A percentile compares a stretch with the other conserved stretches of the same genome.
Evolutionary conservation across 257 asterid species (phyloP).

Genomic region (Lantana camara): DNA sequence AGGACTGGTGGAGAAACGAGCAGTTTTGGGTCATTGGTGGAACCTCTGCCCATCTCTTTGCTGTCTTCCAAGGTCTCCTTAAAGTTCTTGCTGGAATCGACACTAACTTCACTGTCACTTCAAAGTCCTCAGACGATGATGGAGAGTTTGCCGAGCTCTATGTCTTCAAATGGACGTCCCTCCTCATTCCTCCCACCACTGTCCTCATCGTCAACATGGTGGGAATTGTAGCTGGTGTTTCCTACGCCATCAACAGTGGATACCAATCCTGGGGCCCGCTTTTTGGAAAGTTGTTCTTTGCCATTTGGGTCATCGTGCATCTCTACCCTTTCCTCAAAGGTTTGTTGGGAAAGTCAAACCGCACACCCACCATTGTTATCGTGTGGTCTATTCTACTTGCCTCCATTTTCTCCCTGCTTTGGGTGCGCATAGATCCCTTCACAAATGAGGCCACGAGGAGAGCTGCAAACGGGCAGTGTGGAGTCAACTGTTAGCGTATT

Average conservation of each 20-base stretch:
- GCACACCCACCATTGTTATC: constrained; percentile 48
- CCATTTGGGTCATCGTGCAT: constrained; percentile 49
- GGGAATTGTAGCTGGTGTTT: constrained; percentile 52
- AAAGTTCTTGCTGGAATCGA: constrained; percentile 55
- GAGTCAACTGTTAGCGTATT: constrained; percentile 35
- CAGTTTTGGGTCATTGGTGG: constrained; percentile 60
- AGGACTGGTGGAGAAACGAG: constrained; percentile 57
- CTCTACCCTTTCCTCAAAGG: constrained; percentile 49
- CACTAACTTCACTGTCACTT: constrained; percentile 50
- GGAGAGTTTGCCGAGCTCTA: constrained; percentile 51
- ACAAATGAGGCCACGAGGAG: constrained; percentile 34
- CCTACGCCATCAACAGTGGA: constrained; percentile 45
- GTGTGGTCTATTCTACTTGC: constrained; percentile 53
- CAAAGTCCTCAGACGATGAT: constrained; percentile 51
- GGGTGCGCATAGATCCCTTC: constrained; percentile 53
- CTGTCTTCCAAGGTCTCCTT: constrained; percentile 51
- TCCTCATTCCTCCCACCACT: constrained; percentile 49
- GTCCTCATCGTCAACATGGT: constrained; percentile 45
- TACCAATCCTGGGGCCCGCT: constrained; percentile 56
- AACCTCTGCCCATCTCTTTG: constrained; percentile 53
- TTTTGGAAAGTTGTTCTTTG: constrained; percentile 44
- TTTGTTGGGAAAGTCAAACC: constrained; percentile 45
- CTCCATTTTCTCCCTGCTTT: constrained; percentile 48
- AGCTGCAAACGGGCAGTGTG: constrained; percentile 45
- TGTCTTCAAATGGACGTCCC: constrained; percentile 55